These are phyloP conservation scores for Phytophthora pinifolia DNA, from an alignment of 352 stramenopile genomes.

Conservation along the genomic window DNA sequence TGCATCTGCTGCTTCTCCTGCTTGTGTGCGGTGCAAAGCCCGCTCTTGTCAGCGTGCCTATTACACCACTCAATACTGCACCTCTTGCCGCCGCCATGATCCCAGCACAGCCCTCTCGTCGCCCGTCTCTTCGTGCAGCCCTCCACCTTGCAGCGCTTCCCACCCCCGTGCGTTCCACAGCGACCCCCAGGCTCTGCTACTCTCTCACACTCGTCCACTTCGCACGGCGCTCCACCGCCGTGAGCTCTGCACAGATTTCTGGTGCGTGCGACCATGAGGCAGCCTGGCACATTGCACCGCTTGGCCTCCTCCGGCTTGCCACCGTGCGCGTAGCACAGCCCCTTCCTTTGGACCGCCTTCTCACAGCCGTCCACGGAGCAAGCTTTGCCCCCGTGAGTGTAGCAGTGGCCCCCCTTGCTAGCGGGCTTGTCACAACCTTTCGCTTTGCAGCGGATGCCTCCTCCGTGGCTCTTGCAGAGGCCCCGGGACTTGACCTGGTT, in stretches of 20 bases:
- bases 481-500: constrained; percentile 31
- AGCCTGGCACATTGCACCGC: constrained; percentile 17
- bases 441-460: constrained; percentile 25
- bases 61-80: constrained; percentile 21
- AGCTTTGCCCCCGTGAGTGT: constrained; percentile 22
- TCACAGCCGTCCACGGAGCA: constrained; percentile 24
- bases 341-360: constrained; percentile 16
- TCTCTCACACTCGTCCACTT: constrained; percentile 21
- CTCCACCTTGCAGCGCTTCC: constrained; percentile 20
- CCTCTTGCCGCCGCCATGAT: constrained; percentile 17
- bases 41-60: constrained; percentile 7
- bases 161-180: constrained; percentile 21
- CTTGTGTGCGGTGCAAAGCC: constrained; percentile 16
- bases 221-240: constrained; percentile 17
- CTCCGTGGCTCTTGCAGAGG: constrained; percentile 28
- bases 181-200: constrained; percentile 22
- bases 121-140: constrained; percentile 19
- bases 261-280: constrained; percentile 23
- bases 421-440: constrained; percentile 20
- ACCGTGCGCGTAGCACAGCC: constrained; percentile 27
- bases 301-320: constrained; percentile 22
- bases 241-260: constrained; percentile 20
- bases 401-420: constrained; percentile 23
- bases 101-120: constrained; percentile 14
- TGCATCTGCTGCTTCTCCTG: constrained; percentile 12